phyloP scores from a whole-genome alignment of 139 green algal species.

The Tetradesmus lagerheimii region DNA sequence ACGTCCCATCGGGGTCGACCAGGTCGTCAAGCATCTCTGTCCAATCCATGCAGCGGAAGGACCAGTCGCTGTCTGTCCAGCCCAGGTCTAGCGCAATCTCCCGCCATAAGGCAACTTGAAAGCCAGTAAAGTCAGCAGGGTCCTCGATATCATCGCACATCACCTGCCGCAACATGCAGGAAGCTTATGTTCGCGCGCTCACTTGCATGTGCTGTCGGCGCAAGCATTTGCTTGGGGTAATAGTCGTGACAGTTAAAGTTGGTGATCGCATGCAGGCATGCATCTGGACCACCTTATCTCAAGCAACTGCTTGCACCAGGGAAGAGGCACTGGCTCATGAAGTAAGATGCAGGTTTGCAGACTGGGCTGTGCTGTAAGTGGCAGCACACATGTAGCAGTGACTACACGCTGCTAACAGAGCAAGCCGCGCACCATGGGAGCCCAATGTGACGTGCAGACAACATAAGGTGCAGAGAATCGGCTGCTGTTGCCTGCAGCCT shows the following conservation, averaged over 20 bases:
- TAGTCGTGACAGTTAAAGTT: too few species aligned
- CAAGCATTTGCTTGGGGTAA: too few species aligned
- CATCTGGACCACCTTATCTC: too few species aligned
- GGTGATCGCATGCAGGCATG: too few species aligned
- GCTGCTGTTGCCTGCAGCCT: background rate
- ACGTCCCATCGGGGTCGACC: background rate
- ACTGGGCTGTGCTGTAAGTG: too few species aligned
- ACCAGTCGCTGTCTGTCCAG: conserved; percentile 23
- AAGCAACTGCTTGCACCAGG: too few species aligned
- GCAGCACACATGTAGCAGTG: background rate
- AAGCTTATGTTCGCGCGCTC: background rate
- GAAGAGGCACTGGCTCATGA: too few species aligned
- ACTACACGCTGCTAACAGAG: background rate
- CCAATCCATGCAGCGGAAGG: conserved; percentile 30
- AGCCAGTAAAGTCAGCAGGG: background rate
- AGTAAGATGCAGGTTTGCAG: too few species aligned
- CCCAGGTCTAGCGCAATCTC: background rate
- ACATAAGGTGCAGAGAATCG: background rate
- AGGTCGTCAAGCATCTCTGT: conserved; percentile 49
- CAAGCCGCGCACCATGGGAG: background rate
- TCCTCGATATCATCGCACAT: background rate
- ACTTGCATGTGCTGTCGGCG: too few species aligned
- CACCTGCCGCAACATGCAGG: background rate
- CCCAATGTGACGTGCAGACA: background rate
- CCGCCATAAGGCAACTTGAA: background rate